Conservation (phyloP, 192 early-diverging fungal genomes). For the Martensiomyces pterosporus region DNA sequence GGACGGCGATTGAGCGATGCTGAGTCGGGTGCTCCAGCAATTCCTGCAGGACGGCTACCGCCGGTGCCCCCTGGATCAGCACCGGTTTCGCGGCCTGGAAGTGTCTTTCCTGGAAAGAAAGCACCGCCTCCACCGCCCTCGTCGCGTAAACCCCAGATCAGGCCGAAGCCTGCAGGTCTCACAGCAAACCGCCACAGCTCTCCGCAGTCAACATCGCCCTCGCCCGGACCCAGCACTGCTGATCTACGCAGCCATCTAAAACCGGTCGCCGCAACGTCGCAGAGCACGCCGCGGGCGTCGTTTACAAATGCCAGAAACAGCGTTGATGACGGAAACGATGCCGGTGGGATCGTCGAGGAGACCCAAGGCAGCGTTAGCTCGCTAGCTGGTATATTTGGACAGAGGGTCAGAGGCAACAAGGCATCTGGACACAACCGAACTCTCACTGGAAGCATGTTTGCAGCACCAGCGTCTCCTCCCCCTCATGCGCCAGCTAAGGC, state of each 20-base stretch:
- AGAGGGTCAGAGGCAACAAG: conserved; percentile 21
- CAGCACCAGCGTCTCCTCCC: conserved; percentile 7
- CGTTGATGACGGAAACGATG: conserved; percentile 8
- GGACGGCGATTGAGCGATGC: conserved; percentile 39
- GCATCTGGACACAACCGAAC: conserved; percentile 13
- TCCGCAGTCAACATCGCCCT: conserved; percentile 20
- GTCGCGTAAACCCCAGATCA: conserved; percentile 40
- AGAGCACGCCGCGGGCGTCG: conserved; percentile 1
- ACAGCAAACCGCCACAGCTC: conserved; percentile 10
- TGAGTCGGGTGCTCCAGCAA: background rate
- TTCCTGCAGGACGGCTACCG: conserved; percentile 6
- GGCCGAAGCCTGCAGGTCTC: conserved; percentile 31
- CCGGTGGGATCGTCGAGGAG: conserved; percentile 34
- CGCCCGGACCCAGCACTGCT: conserved; percentile 8
- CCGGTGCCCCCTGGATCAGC: conserved; percentile 17
- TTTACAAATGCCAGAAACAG: conserved; percentile 21
- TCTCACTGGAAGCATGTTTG: conserved; percentile 7
- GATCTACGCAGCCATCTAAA: conserved; percentile 18
- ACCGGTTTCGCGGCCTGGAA: conserved; percentile 19
- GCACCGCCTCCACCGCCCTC: conserved; percentile 39
- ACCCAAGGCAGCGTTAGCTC: conserved; percentile 51
- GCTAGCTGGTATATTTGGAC: conserved; percentile 47
- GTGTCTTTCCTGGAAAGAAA: conserved; percentile 29
- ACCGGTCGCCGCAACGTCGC: conserved; percentile 1
- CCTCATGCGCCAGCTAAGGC: conserved; percentile 10